Evolutionary conservation across 306 rosid species (phyloP), one percentile per base, ranked within the genome.

Genomic region (Inga oerstediana): DNA sequence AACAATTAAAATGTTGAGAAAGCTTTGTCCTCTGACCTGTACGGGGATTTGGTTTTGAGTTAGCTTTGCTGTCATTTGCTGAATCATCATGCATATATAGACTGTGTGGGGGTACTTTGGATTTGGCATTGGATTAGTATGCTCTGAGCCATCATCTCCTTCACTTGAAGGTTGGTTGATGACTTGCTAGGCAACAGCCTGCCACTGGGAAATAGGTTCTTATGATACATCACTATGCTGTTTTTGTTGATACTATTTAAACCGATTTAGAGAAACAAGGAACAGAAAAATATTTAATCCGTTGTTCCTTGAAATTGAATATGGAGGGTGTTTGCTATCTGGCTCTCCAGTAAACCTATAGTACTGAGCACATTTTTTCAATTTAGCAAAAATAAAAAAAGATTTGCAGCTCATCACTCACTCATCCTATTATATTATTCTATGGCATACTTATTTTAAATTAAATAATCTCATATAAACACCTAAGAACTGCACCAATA

Each of bases 261-360:
- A 66, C 45, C 10, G 5, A 34, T 12, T 44, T 43, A 12, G 76
- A 35, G 41, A 30, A 20, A 51, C 44, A 77, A 10, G n/a, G 13
- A 1, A 7, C 6, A 12, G 62, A 61, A 17, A 19, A 45, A 37
- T 37, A 65, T 32, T 37, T 37, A 10, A 54, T 71, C 49, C 30
- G 22, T 64, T 44, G 46, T 19, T 39, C 30, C 76, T 68, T 81
- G 82, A 82, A 81, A 71, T 81, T 59, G 84, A 79, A 10, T 43
- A 35, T 71, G 35, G 19, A 71, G 7, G 43, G 19, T 22, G 56
- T 71, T 71, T 71, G 10, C 16, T 44, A 44, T 71, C 11, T n/a
- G n/a, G 34, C 48, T 71, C 30, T 43, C 10, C 75, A 0, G 24
- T 12, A 71, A 43, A 71, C 2, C 8, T 44, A 5, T 11, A 10